phyloP scores from a whole-genome alignment of 2,329 filamentous ascomycete genomes.

The Cryoendolithus antarcticus region DNA sequence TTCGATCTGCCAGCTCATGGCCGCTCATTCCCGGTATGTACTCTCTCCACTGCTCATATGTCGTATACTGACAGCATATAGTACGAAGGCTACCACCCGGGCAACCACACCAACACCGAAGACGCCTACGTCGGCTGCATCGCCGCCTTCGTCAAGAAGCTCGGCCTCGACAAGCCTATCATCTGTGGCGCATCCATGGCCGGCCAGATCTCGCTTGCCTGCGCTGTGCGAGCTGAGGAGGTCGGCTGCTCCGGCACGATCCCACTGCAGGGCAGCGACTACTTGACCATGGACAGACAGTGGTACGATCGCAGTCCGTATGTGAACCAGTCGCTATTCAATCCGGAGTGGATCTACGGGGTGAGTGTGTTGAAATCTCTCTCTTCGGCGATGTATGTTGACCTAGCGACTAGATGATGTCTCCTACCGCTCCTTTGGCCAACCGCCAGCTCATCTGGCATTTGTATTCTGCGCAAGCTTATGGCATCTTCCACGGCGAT shows the following conservation, averaged over 20 bases:
- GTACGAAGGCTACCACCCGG: slow-evolving; percentile 15
- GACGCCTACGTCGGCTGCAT: slow-evolving; percentile 36
- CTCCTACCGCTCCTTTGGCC: slow-evolving; percentile 30
- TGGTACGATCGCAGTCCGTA: slow-evolving; percentile 33
- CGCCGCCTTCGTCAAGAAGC: slow-evolving; percentile 31
- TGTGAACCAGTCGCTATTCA: slow-evolving; percentile 36
- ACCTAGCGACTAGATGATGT: too few relatives aligned
- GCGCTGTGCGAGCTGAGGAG: slow-evolving; percentile 35
- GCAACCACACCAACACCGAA: slow-evolving; percentile 37
- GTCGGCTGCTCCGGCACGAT: slow-evolving; percentile 36
- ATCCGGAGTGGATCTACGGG: slow-evolving; percentile 36
- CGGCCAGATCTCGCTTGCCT: slow-evolving; percentile 36
- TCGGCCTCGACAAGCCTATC: slow-evolving; percentile 34
- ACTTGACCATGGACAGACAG: slow-evolving; percentile 31
- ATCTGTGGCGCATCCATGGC: slow-evolving; percentile 41
- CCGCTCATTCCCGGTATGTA: slow-evolving; percentile 31
- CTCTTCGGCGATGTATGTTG: too few relatives aligned
- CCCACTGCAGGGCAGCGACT: slow-evolving; percentile 33
- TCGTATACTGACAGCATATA: too few relatives aligned
- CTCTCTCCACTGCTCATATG: too few relatives aligned
- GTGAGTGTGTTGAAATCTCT: too few relatives aligned
- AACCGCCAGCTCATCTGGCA: slow-evolving; percentile 41
- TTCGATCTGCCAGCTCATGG: slow-evolving; percentile 41
- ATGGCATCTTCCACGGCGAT: slow-evolving; percentile 41
- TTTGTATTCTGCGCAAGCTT: slow-evolving; percentile 37